A percentile compares a stretch with the other conserved stretches of the same genome.
These are phyloP conservation scores for Colletotrichum endophyticum DNA, from an alignment of 2,329 filamentous ascomycete genomes.

Conservation along the genomic window DNA sequence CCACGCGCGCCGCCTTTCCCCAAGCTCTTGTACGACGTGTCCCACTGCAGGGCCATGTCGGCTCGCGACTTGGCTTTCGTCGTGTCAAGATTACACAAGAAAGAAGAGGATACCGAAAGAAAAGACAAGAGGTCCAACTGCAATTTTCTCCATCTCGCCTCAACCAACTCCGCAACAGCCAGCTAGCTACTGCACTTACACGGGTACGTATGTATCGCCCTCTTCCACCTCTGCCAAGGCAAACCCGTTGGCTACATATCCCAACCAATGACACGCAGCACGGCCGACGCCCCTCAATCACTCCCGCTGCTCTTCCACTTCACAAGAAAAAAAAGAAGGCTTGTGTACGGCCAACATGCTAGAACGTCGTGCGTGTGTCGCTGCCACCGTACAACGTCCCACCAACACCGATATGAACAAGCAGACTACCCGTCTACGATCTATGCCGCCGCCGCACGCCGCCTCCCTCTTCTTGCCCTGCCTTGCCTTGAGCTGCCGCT, in stretches of 20 bases:
- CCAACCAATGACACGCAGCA: not conserved
- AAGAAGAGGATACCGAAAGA: not conserved
- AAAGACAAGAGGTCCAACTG: not conserved
- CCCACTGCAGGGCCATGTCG: not conserved
- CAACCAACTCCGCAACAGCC: not conserved
- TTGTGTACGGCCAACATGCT: not conserved
- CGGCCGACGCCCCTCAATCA: not conserved
- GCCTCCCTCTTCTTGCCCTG: not conserved
- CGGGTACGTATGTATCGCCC: not conserved
- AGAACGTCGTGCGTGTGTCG: not conserved
- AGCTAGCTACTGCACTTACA: not conserved
- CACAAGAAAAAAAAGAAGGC: not conserved
- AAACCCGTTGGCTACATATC: not conserved
- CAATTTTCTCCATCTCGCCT: not conserved
- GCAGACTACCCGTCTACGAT: slow-evolving; percentile 20
- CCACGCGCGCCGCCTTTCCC: not conserved
- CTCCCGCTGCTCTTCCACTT: not conserved
- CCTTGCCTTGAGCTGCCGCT: not conserved
- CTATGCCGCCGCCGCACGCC: not conserved
- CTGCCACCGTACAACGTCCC: not conserved
- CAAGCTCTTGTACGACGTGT: not conserved
- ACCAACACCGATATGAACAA: slow-evolving; percentile 19
- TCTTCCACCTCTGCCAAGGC: not conserved
- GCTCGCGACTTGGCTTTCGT: not conserved
- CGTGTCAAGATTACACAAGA: not conserved